These are phyloP conservation scores for Exophiala phaeomuriformis DNA, from an alignment of 2,329 filamentous ascomycete genomes.

Conservation along the genomic window DNA sequence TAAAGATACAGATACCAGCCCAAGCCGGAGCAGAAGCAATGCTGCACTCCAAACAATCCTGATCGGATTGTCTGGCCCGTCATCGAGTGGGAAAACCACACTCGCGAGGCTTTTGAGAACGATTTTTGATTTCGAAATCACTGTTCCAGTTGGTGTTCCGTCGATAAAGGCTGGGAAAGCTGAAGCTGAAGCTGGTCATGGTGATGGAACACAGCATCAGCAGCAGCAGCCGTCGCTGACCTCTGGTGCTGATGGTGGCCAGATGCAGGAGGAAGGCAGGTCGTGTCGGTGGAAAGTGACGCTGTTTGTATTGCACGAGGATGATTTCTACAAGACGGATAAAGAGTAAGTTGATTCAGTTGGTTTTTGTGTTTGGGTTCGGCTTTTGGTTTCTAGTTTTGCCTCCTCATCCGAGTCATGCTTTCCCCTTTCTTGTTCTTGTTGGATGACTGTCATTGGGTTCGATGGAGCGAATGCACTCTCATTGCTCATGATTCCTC, in stretches of 20 bases:
- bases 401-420: not conserved
- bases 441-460: too few relatives aligned
- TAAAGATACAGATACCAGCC: not conserved
- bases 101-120: constrained; percentile 75
- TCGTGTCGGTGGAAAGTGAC: constrained; percentile 3
- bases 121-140: constrained; percentile 54
- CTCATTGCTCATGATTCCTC: too few relatives aligned
- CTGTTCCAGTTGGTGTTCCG: constrained; percentile 10
- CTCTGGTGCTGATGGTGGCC: not conserved
- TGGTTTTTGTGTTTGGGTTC: not conserved
- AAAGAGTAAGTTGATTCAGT: constrained; percentile 47
- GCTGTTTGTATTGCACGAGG: constrained; percentile 77
- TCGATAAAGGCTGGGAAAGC: too few relatives aligned
- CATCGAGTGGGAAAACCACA: constrained; percentile 91
- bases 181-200: too few relatives aligned
- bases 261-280: not conserved
- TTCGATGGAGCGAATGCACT: too few relatives aligned
- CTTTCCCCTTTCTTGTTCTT: not conserved
- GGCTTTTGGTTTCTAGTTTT: not conserved
- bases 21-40: not conserved
- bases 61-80: constrained; percentile 79
- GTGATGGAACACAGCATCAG: too few relatives aligned
- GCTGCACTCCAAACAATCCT: constrained; percentile 44
- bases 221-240: too few relatives aligned
- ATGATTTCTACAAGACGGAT: constrained; percentile 84